Conservation (phyloP, 2,329 filamentous ascomycete genomes). For the Phaeosphaeriaceae sp. region DNA sequence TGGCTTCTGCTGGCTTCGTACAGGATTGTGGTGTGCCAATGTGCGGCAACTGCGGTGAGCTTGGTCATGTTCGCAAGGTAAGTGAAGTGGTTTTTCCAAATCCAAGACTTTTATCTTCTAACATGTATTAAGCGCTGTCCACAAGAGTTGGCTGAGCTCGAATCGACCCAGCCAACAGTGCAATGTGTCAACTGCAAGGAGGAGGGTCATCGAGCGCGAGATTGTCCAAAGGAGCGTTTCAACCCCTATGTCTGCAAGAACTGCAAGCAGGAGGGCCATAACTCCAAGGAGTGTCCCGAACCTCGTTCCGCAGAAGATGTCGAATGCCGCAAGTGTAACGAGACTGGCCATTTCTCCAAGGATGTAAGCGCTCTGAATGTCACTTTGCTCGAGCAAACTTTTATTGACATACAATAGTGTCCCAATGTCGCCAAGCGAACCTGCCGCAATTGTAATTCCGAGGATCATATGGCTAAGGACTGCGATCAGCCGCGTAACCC, state of each 20-base stretch:
- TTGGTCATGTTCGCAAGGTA: slow-evolving; percentile 65
- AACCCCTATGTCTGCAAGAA: slow-evolving; percentile 73
- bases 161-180: slow-evolving; percentile 54
- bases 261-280: slow-evolving; percentile 60
- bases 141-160: slow-evolving; percentile 61
- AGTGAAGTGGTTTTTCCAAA: background rate
- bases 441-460: slow-evolving; percentile 47
- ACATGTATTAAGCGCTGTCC: slow-evolving; percentile 57
- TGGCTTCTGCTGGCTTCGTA: slow-evolving; percentile 70
- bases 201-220: slow-evolving; percentile 70
- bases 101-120: background rate
- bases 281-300: slow-evolving; percentile 50
- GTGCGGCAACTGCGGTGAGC: slow-evolving; percentile 68
- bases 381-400: background rate
- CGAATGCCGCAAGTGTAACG: slow-evolving; percentile 69
- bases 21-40: slow-evolving; percentile 65
- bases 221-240: slow-evolving; percentile 63
- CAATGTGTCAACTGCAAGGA: slow-evolving; percentile 70
- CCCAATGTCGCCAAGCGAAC: slow-evolving; percentile 39
- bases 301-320: slow-evolving; percentile 61
- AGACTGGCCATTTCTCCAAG: slow-evolving; percentile 53
- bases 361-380: slow-evolving; percentile 27
- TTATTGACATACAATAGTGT: slow-evolving; percentile 33
- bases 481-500: slow-evolving; percentile 47
- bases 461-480: slow-evolving; percentile 47